phyloP scores from a whole-genome alignment of 139 green algal genomes.

The Chlorella ohadii region DNA sequence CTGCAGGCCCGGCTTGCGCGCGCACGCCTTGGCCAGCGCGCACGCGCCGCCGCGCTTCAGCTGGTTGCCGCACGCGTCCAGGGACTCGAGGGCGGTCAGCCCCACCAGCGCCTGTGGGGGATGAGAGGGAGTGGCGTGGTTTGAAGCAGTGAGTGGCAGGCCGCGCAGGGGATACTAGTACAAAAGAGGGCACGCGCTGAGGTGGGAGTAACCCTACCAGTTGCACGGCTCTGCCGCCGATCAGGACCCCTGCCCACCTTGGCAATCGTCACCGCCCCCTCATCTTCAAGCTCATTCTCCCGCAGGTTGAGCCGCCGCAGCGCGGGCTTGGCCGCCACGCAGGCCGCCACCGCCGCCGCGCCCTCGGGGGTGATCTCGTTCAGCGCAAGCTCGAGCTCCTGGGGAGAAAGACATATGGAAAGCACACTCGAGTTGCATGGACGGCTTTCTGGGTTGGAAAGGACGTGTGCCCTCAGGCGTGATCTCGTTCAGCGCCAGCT shows the following conservation, averaged over 20 bases:
- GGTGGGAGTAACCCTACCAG: no score
- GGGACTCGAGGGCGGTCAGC: background rate
- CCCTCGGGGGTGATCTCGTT: conserved; percentile 81
- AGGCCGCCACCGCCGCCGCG: conserved; percentile 58
- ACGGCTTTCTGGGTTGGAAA: no score
- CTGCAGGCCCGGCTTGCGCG: conserved; percentile 42
- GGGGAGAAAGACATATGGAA: conserved; percentile 25
- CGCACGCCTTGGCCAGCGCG: conserved; percentile 59
- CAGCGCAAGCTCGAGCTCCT: conserved; percentile 85
- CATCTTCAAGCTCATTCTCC: conserved; percentile 92
- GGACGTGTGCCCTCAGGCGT: no score
- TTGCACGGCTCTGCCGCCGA: no score
- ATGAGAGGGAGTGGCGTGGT: background rate
- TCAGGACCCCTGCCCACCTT: no score
- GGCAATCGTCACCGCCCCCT: conserved; percentile 67
- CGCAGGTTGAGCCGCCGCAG: conserved; percentile 78
- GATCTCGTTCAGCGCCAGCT: no score
- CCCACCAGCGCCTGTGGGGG: background rate
- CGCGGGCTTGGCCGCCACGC: conserved; percentile 53
- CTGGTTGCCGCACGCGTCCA: conserved; percentile 68
- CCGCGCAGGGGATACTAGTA: no score
- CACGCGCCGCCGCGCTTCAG: conserved; percentile 66
- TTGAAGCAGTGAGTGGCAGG: background rate
- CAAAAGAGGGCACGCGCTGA: no score
- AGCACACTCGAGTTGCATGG: no score